Conservation (phyloP, 192 early-diverging fungal species). For the Dissophora globulifera region DNA sequence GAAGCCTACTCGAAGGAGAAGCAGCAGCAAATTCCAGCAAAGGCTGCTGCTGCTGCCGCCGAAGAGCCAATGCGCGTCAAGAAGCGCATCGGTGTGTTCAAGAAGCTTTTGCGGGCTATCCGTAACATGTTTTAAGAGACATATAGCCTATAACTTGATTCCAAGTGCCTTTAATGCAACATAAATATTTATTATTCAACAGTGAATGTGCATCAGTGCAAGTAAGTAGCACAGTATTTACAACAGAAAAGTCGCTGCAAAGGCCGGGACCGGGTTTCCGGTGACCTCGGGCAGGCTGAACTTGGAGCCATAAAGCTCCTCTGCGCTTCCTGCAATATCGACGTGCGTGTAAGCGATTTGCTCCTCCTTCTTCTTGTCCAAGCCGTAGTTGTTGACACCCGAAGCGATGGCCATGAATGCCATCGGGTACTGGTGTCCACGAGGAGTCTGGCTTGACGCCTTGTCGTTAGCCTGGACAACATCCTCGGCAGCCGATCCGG, state of each 20-base stretch:
- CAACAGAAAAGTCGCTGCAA: conserved; percentile 77
- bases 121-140: conserved; percentile 24
- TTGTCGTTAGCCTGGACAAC: conserved; percentile 85
- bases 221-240: no score
- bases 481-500: conserved; percentile 78
- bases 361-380: conserved; percentile 60
- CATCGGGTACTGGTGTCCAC: conserved; percentile 90
- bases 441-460: conserved; percentile 74
- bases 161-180: no score
- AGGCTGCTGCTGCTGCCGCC: no score
- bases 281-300: conserved; percentile 77
- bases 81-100: conserved; percentile 49
- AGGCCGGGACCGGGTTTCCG: conserved; percentile 80
- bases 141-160: no score
- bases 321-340: conserved; percentile 85
- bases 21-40: no score
- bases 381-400: conserved; percentile 77
- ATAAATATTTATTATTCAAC: no score
- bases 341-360: conserved; percentile 86
- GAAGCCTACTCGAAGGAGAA: not conserved
- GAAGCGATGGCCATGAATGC: conserved; percentile 85
- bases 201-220: no score
- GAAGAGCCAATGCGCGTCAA: no score
- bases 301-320: conserved; percentile 69
- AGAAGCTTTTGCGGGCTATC: conserved; percentile 34